Evolutionary conservation across 2,329 filamentous ascomycete species (phyloP).

Genomic region (Allantophomopsis lycopodina): DNA sequence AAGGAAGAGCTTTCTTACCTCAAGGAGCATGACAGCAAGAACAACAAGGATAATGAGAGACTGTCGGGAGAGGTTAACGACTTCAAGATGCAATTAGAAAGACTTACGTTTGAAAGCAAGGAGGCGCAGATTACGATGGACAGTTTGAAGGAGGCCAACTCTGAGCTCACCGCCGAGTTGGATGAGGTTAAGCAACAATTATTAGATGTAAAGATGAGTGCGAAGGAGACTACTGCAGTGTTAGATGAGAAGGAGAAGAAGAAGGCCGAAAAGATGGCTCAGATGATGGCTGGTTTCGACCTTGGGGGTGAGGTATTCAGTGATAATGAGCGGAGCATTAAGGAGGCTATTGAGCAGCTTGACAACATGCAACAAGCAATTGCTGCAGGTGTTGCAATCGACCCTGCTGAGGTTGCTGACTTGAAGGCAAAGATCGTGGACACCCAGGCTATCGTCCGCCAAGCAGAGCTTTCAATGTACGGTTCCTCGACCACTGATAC

Average conservation of each 20-base stretch:
- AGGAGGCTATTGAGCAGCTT: conserved; percentile 70
- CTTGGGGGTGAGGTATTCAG: conserved; percentile 87
- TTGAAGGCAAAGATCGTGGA: conserved; percentile 71
- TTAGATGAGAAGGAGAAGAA: conserved; percentile 96
- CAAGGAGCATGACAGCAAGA: conserved; percentile 73
- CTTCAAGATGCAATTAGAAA: conserved; percentile 92
- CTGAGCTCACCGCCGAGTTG: conserved; percentile 79
- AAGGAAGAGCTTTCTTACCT: conserved; percentile 77
- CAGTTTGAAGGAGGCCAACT: conserved; percentile 87
- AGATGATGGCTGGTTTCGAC: conserved; percentile 99
- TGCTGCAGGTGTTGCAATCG: conserved; percentile 63
- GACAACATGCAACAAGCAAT: conserved; percentile 68
- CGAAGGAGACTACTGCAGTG: conserved; percentile 81
- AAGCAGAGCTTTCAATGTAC: conserved; percentile 78
- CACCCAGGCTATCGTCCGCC: conserved; percentile 82
- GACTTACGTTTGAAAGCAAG: conserved; percentile 89
- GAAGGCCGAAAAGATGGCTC: conserved; percentile 98
- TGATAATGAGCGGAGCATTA: conserved; percentile 77
- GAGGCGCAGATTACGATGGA: conserved; percentile 98
- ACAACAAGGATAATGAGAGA: conserved; percentile 81
- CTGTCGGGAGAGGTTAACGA: conserved; percentile 80
- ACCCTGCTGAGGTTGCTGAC: conserved; percentile 66
- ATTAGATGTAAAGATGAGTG: conserved; percentile 89
- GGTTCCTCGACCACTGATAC: conserved; percentile 48
- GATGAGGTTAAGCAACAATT: conserved; percentile 95